phyloP scores from a whole-genome alignment of 441 rosid genomes.

The Pelargonium fulgidum region DNA sequence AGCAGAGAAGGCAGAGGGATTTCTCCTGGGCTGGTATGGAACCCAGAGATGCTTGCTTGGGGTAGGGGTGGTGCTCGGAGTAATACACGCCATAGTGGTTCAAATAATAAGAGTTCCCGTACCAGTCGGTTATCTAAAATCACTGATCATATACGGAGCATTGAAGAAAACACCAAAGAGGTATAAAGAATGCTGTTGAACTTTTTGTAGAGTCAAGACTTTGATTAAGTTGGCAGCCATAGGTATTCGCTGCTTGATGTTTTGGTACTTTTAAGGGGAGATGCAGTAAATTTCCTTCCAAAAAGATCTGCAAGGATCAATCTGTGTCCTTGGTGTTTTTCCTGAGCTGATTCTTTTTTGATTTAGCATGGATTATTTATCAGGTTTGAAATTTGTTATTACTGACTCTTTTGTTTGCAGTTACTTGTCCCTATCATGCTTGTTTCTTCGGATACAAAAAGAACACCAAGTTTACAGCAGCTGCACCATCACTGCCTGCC shows the following conservation, averaged over 20 bases:
- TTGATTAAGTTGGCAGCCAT: background rate
- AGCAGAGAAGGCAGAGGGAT: constrained; percentile 32
- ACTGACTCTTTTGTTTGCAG: constrained; percentile 31
- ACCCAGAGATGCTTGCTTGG: constrained; percentile 57
- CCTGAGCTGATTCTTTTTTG: background rate
- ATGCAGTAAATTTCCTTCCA: constrained; percentile 11
- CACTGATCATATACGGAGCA: constrained; percentile 44
- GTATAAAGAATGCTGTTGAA: constrained; percentile 26
- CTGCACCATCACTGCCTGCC: constrained; percentile 48
- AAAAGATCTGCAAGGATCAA: constrained; percentile 11
- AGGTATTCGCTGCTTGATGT: background rate
- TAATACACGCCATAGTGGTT: constrained; percentile 48
- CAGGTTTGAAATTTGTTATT: background rate
- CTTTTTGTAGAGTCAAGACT: constrained; percentile 12
- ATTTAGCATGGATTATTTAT: background rate
- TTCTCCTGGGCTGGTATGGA: constrained; percentile 55
- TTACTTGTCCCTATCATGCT: constrained; percentile 44
- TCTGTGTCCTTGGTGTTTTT: background rate
- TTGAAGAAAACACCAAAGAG: constrained; percentile 49
- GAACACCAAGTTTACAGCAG: constrained; percentile 38
- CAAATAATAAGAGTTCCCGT: constrained; percentile 35
- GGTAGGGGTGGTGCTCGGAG: constrained; percentile 70
- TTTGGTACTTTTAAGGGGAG: constrained; percentile 12
- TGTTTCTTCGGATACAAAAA: constrained; percentile 36
- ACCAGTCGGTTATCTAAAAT: constrained; percentile 47